Percentiles rank a stretch among this genome's conserved stretches.
phyloP scores from a whole-genome alignment of 164 flowering plant species.

The Piper betle region DNA sequence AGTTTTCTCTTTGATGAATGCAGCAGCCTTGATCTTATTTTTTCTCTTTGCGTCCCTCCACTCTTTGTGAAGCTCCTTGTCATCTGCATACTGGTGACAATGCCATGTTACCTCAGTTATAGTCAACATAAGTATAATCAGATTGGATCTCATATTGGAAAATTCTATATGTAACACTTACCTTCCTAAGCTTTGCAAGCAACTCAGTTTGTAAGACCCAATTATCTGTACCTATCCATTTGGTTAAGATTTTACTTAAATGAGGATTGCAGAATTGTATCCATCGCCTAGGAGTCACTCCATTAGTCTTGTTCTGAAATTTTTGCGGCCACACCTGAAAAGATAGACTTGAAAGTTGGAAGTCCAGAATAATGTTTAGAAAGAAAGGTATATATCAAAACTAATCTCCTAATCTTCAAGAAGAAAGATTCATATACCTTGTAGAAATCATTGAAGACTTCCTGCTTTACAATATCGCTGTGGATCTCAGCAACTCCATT shows the following conservation, averaged over 20 bases:
- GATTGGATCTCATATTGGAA: too few species aligned
- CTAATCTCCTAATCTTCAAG: not conserved
- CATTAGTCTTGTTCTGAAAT: slow-evolving; percentile 94
- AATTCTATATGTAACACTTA: slow-evolving; percentile 9
- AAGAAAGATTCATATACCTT: slow-evolving; percentile 27
- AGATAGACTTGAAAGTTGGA: slow-evolving; percentile 3
- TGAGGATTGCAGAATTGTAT: slow-evolving; percentile 78
- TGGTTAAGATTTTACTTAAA: slow-evolving; percentile 53
- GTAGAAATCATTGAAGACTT: slow-evolving; percentile 77
- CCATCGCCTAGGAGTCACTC: slow-evolving; percentile 94
- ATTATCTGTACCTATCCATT: slow-evolving; percentile 69
- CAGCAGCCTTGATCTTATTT: slow-evolving; percentile 59
- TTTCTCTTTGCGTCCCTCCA: slow-evolving; percentile 67
- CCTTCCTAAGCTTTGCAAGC: slow-evolving; percentile 70
- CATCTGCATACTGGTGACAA: slow-evolving; percentile 53
- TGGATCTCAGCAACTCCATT: slow-evolving; percentile 99
- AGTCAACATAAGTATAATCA: not conserved
- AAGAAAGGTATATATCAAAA: not conserved
- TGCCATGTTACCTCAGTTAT: not conserved
- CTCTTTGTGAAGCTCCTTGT: slow-evolving; percentile 60
- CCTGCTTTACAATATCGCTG: slow-evolving; percentile 83
- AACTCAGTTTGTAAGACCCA: slow-evolving; percentile 75
- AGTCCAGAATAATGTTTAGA: slow-evolving; percentile 1
- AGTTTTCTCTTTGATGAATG: slow-evolving; percentile 62
- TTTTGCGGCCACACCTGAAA: slow-evolving; percentile 91